Conservation (phyloP, 257 asterid genomes). For the Mentha longifolia region DNA sequence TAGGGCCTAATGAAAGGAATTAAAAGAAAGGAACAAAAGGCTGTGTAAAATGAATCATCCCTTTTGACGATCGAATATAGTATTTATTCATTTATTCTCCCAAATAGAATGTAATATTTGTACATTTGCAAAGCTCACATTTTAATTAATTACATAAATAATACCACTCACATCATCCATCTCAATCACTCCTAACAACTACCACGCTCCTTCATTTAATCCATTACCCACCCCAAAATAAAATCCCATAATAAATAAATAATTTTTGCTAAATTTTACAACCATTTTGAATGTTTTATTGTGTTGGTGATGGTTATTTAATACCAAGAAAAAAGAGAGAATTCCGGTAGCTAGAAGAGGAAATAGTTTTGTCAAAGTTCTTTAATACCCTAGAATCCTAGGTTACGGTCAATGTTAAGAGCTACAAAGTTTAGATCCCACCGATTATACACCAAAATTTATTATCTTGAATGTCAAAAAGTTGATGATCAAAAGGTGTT, state of each 20-base stretch:
- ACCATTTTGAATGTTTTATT: slow-evolving; percentile 2
- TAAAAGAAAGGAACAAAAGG: slow-evolving; percentile 57
- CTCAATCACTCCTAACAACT: slow-evolving; percentile 41
- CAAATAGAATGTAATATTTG: slow-evolving; percentile 43
- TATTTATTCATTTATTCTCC: slow-evolving; percentile 41
- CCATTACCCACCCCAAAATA: not conserved
- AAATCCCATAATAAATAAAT: not conserved
- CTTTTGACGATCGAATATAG: slow-evolving; percentile 57
- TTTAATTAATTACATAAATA: not conserved
- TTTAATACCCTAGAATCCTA: slow-evolving; percentile 16
- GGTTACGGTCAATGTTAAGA: slow-evolving; percentile 9
- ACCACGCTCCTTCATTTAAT: slow-evolving; percentile 31
- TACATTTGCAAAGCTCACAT: slow-evolving; percentile 38
- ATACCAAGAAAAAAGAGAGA: not conserved
- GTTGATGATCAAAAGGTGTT: not conserved
- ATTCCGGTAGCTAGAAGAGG: not conserved
- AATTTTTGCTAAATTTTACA: not conserved
- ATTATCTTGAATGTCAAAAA: not conserved
- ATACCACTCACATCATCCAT: slow-evolving; percentile 34
- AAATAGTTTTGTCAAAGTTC: slow-evolving; percentile 20
- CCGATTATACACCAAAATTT: not conserved
- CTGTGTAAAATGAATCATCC: slow-evolving; percentile 53
- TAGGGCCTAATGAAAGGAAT: slow-evolving; percentile 54
- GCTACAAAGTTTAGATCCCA: slow-evolving; percentile 5
- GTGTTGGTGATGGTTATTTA: slow-evolving; percentile 8